Base-by-base conservation (phyloP, 306 rosid species). In the Cotoneaster glaucophyllus region DNA sequence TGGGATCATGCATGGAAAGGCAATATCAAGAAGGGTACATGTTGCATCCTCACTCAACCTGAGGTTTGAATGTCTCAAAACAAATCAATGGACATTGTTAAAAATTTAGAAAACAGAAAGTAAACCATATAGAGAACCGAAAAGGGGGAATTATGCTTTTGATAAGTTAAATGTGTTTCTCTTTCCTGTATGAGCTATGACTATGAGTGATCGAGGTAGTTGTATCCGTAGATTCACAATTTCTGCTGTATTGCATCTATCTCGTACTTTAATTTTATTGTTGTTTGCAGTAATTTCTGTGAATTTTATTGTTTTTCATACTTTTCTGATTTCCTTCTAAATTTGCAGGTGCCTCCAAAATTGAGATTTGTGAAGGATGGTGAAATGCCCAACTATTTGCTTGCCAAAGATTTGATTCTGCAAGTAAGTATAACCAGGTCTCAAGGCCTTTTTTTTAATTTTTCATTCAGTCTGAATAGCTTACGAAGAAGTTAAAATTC, bases 321-420 rank as follows among this genome's bases (percentile, higher is more conserved):
- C 59, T 22, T 67, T 43, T 22, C 62, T 21, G 29, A 37, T 39
- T 3, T 19, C 21, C 54, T 28, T 59, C 65, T 45, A 31, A 4
- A 79, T 71, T 64, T 81, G 78, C 83, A 94, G 98, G 98, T 88
- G 57, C 98, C 98, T 57, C 98, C 97, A 66, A 90, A 95, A 78
- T 74, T 92, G 78, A 86, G 91, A 83, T 94, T 94, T 79, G 88
- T 92, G 48, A 26, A 92, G 88, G 96, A 88, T 84, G 98, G 98
- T 78, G 97, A 92, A 79, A 90, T 94, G 97, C 97, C 98, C 14
- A 76, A 81, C 84, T 92, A 90, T 79, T 85, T 94, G 84, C 97
- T 94, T 81, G 96, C 97, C n/a, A 94, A 94, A 73, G 97, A 94
- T 87, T 86, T 94, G 81, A 94, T 94, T 86, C 86, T 94, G 80